Conservation (phyloP, 2,329 filamentous ascomycete genomes). For the Xylariaceae sp. region DNA sequence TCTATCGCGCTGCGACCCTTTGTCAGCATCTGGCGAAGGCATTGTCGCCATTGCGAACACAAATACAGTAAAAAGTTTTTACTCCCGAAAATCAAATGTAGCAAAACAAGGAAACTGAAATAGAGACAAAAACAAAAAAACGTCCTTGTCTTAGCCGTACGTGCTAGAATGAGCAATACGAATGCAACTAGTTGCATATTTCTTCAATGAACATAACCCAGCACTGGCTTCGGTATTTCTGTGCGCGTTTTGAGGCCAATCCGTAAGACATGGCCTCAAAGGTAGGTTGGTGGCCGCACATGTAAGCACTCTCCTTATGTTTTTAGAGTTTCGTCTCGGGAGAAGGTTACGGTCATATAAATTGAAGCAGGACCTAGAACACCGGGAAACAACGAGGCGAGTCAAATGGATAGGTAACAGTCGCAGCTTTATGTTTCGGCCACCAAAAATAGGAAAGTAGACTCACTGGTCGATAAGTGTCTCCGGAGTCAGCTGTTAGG, state of each 20-base stretch:
- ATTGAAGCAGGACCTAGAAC: neutral
- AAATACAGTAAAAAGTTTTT: neutral
- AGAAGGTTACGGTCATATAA: slow-evolving; percentile 9
- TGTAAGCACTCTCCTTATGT: slow-evolving; percentile 1
- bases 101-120: neutral
- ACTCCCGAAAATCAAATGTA: too few species aligned
- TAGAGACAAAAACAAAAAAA: too few species aligned
- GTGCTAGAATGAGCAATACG: neutral
- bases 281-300: slow-evolving; percentile 2
- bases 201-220: neutral
- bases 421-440: neutral
- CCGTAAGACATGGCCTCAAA: neutral
- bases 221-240: slow-evolving; percentile 5
- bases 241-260: neutral
- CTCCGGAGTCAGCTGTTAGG: slow-evolving; percentile 62
- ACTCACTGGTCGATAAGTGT: slow-evolving; percentile 63
- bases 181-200: neutral
- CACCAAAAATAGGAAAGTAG: slow-evolving; percentile 6
- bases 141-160: neutral
- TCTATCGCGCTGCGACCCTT: slow-evolving; percentile 74
- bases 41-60: slow-evolving; percentile 27
- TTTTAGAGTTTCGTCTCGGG: slow-evolving; percentile 6
- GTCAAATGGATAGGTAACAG: neutral
- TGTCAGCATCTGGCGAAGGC: slow-evolving; percentile 39
- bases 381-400: neutral